Evolutionary conservation across 352 stramenopile genomes (phyloP), one percentile per base, ranked within the genome.

Genomic region (Pythium sukuiense): DNA sequence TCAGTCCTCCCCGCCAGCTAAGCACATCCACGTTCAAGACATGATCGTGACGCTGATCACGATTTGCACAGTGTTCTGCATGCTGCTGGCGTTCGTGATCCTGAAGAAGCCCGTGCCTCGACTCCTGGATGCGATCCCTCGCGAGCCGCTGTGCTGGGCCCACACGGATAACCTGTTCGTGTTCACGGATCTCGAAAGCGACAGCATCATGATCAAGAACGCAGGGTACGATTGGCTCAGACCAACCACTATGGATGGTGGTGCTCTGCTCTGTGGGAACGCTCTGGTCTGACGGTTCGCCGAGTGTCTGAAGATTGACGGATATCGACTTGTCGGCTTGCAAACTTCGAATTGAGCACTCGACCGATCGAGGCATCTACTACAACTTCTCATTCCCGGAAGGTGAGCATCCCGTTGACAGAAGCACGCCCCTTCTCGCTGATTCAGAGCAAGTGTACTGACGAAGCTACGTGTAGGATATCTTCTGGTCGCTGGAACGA

Each of bases 131-230:
- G 41, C 55, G 29, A 72, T 69, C 18, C 66, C 66, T 4, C 66
- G 66, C 8, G 66, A 72, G 35, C 14, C 37, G 13, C 55, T 72
- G 9, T 61, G 55, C 16, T 72, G 66, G 66, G 43, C 61, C 16
- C 66, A 72, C 39, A 61, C 54, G 16, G 61, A 72, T 45, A 61
- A 65, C 35, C 37, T 72, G 5, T 72, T 72, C 30, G 56, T 72
- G 26, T 69, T 69, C 37, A 69, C 61, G 18, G 66, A 72, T 30
- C 30, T 68, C 16, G 61, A 68, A 9, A 65, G 55, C 48, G 60
- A 69, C 32, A 69, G 54, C 24, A 65, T 72, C 56, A 69, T 72
- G 60, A 63, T 68, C 61, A 72, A 72, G 48, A 69, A 69, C 20
- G 61, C 60, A 13, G 59, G 60, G 66, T 72, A 32, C 12, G 59